Conservation (phyloP, 805 yeast species). For the Suhomyces sp. region DNA sequence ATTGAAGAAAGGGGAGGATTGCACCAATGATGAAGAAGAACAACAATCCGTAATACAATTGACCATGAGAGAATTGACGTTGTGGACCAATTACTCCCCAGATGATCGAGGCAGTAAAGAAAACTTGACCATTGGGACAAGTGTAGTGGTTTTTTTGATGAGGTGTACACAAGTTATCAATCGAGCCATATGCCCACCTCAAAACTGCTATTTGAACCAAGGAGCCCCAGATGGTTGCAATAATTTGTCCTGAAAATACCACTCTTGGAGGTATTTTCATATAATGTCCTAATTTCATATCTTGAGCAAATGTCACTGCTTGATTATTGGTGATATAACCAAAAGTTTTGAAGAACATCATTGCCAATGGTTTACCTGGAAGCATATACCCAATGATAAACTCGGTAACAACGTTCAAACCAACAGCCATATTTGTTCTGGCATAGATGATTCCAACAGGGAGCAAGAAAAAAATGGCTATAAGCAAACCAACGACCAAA, state of each 20-base stretch:
- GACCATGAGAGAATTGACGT: conserved; percentile 16
- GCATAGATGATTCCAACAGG: conserved; percentile 41
- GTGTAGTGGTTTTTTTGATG: conserved; percentile 31
- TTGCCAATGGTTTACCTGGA: conserved; percentile 49
- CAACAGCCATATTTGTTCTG: conserved; percentile 37
- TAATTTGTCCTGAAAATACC: conserved; percentile 43
- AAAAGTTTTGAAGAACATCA: conserved; percentile 48
- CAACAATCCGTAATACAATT: conserved; percentile 29
- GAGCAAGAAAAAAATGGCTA: conserved; percentile 39
- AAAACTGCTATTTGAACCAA: conserved; percentile 41
- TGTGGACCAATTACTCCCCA: conserved; percentile 45
- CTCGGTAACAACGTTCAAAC: conserved; percentile 44
- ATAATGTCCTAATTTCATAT: conserved; percentile 45
- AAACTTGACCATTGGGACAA: conserved; percentile 43
- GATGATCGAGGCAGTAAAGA: conserved; percentile 44
- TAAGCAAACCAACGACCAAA: conserved; percentile 37
- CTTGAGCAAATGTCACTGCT: conserved; percentile 50
- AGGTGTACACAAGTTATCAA: conserved; percentile 32
- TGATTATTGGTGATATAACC: conserved; percentile 50
- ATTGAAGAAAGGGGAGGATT: conserved; percentile 33
- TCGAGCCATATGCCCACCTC: conserved; percentile 42
- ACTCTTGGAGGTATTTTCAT: conserved; percentile 42
- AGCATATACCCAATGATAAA: conserved; percentile 44
- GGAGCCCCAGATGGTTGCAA: conserved; percentile 44
- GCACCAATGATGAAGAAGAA: conserved; percentile 43